phyloP scores from a whole-genome alignment of 305 asterid genomes.

The Rubia occidens region DNA sequence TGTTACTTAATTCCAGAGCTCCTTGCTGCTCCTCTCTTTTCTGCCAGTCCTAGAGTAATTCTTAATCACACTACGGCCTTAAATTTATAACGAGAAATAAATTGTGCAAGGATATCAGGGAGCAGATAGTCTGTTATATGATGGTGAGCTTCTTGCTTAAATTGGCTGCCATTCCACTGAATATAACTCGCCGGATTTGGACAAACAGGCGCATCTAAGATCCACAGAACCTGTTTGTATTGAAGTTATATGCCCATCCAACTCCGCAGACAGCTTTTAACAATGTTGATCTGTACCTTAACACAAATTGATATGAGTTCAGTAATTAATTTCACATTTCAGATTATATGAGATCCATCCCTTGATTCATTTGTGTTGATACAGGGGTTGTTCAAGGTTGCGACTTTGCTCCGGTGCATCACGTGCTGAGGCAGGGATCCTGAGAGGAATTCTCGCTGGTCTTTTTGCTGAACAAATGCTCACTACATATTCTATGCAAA shows the following conservation, averaged over 20 bases:
- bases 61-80: neutral
- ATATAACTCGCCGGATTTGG: neutral
- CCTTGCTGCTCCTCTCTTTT: no score
- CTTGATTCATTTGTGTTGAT: no score
- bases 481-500: no score
- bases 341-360: no score
- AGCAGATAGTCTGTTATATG: conserved; percentile 6
- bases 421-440: no score
- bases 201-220: neutral
- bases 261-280: conserved; percentile 4
- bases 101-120: neutral
- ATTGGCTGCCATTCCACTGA: conserved; percentile 4
- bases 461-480: no score
- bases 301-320: neutral
- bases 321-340: no score
- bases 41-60: no score
- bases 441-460: no score
- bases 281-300: neutral
- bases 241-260: conserved; percentile 1
- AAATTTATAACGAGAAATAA: neutral
- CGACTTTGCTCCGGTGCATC: no score
- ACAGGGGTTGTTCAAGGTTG: no score
- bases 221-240: neutral
- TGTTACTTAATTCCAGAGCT: no score
- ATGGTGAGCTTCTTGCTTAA: conserved; percentile 1